These are phyloP conservation scores for Trifolium pratense DNA, from an alignment of 306 rosid species.

Conservation along the genomic window DNA sequence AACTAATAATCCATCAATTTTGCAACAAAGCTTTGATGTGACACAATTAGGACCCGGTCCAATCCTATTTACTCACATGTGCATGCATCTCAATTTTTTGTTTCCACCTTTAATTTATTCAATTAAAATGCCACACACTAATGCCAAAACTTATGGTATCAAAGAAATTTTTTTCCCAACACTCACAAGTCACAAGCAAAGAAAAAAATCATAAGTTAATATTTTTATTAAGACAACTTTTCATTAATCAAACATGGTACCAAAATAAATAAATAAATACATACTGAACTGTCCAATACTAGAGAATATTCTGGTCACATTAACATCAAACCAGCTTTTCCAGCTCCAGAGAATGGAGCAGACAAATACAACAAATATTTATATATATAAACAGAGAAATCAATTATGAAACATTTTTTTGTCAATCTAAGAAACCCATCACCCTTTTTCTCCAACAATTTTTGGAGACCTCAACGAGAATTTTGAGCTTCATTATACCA, in stretches of 20 bases:
- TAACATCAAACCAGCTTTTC: constrained; percentile 38
- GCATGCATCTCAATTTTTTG: constrained; percentile 24
- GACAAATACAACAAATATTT: constrained; percentile 41
- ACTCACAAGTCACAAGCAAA: constrained; percentile 30
- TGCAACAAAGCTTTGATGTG: constrained; percentile 41
- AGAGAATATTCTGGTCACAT: constrained; percentile 54
- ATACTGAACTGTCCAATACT: constrained; percentile 43
- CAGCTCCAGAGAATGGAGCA: constrained; percentile 54
- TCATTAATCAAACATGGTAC: constrained; percentile 43
- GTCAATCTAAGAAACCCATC: constrained; percentile 42
- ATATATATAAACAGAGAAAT: constrained; percentile 49
- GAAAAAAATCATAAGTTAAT: constrained; percentile 34
- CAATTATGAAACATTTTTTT: constrained; percentile 43
- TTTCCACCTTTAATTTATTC: constrained; percentile 36
- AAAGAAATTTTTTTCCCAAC: too few relatives aligned
- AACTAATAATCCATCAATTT: constrained; percentile 32
- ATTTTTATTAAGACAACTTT: constrained; percentile 44
- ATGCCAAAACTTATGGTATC: constrained; percentile 41
- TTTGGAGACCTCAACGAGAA: constrained; percentile 49
- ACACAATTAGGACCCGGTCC: constrained; percentile 36
- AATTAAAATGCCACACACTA: constrained; percentile 42
- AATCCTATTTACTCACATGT: constrained; percentile 35
- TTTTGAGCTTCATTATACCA: constrained; percentile 39
- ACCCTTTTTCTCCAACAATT: constrained; percentile 55
- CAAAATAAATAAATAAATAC: constrained; percentile 43